Conservation (phyloP, 169 alveolate species). For the Prorocentrum cordatum region DNA sequence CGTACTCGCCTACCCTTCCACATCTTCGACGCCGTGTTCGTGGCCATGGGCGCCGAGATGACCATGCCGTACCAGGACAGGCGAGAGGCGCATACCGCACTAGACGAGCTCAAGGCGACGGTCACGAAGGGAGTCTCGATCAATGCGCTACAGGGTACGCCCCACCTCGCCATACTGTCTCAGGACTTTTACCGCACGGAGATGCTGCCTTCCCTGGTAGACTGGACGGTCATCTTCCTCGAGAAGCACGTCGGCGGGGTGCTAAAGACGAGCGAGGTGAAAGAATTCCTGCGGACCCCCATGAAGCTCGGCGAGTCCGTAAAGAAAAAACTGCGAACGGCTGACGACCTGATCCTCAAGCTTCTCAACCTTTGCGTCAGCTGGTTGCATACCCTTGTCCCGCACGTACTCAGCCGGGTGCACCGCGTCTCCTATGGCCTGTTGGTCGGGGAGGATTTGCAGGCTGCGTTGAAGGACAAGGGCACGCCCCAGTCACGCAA, state of each 20-base stretch:
- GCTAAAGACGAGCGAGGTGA: slow-evolving; percentile 46
- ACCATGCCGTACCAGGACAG: too few species aligned
- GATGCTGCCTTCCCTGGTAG: slow-evolving; percentile 75
- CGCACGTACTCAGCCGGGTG: slow-evolving; percentile 77
- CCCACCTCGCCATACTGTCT: too few species aligned
- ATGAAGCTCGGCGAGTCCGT: background rate
- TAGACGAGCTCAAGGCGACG: too few species aligned
- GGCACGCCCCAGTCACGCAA: slow-evolving; percentile 78
- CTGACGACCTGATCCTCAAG: slow-evolving; percentile 65
- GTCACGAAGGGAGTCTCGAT: background rate
- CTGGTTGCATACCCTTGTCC: slow-evolving; percentile 84
- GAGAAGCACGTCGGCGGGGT: slow-evolving; percentile 62
- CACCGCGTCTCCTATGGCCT: slow-evolving; percentile 54
- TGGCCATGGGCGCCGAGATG: slow-evolving; percentile 42
- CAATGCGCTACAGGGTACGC: too few species aligned
- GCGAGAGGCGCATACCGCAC: too few species aligned
- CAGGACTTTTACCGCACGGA: slow-evolving; percentile 73
- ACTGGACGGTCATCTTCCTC: slow-evolving; percentile 74
- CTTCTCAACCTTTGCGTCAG: slow-evolving; percentile 79
- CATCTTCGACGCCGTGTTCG: slow-evolving; percentile 77
- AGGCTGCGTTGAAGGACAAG: slow-evolving; percentile 3
- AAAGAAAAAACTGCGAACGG: background rate
- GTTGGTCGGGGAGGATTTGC: slow-evolving; percentile 10
- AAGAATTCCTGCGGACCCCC: background rate
- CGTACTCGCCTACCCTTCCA: slow-evolving; percentile 84